These are phyloP conservation scores for Cytidiella melzeri DNA, from an alignment of 768 basidiomycete species.

Conservation along the genomic window DNA sequence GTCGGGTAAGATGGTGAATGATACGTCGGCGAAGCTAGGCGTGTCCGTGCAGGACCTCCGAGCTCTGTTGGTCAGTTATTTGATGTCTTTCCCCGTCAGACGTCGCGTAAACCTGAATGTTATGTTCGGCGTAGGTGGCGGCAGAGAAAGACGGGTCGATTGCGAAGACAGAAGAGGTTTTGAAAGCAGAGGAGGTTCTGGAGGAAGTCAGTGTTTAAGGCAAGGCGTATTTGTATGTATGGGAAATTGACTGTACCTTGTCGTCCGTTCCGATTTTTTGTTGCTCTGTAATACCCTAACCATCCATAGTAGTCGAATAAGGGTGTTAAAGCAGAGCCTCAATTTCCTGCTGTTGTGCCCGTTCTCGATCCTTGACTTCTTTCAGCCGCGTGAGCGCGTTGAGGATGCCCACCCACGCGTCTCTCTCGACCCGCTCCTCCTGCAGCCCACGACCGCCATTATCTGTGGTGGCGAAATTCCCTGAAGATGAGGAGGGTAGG, in stretches of 20 bases:
- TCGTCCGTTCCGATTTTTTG: background rate
- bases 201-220: conserved; percentile 42
- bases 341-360: background rate
- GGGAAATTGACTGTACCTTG: background rate
- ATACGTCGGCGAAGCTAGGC: conserved; percentile 55
- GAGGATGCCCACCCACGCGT: conserved; percentile 74
- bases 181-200: conserved; percentile 50
- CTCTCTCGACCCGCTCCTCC: conserved; percentile 68
- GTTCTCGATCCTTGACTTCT: conserved; percentile 32
- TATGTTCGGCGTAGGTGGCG: conserved; percentile 29
- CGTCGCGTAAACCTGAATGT: background rate
- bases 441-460: conserved; percentile 52
- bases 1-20: conserved; percentile 74
- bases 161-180: conserved; percentile 27
- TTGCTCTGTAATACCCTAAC: background rate
- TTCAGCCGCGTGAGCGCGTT: conserved; percentile 61
- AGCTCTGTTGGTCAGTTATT: conserved; percentile 49
- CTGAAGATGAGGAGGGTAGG: conserved; percentile 36
- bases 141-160: conserved; percentile 39
- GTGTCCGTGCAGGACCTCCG: conserved; percentile 58
- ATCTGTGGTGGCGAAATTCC: conserved; percentile 23
- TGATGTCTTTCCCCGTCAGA: conserved; percentile 1
- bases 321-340: background rate
- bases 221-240: background rate
- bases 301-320: background rate